phyloP scores from a whole-genome alignment of 2,329 filamentous ascomycete species.

The Metarhizium guizhouense region DNA sequence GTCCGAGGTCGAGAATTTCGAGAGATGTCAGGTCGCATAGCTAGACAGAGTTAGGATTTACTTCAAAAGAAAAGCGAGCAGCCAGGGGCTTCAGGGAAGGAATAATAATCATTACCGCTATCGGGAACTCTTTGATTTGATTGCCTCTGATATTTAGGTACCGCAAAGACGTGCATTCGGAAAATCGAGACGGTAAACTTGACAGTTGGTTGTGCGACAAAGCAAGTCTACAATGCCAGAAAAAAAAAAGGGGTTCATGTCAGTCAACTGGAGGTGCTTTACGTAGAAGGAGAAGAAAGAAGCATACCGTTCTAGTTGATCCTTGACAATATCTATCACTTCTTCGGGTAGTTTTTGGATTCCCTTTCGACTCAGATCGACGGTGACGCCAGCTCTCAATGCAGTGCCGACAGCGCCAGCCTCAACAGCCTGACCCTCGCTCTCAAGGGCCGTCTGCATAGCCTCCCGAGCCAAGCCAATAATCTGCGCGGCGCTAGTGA shows the following conservation, averaged over 20 bases:
- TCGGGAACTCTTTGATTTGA: constrained; percentile 53
- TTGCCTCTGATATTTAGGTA: constrained; percentile 78
- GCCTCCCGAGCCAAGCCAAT: constrained; percentile 57
- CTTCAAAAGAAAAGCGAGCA: constrained; percentile 4
- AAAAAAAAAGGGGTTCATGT: background rate
- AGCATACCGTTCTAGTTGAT: constrained; percentile 61
- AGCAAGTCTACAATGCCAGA: constrained; percentile 48
- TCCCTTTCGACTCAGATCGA: constrained; percentile 68
- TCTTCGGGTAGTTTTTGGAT: constrained; percentile 65
- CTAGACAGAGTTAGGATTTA: constrained; percentile 34
- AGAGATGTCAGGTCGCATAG: constrained; percentile 78
- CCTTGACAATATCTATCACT: constrained; percentile 65
- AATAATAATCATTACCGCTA: constrained; percentile 34
- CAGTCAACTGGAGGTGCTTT: background rate
- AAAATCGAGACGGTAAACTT: constrained; percentile 60
- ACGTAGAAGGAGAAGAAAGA: background rate
- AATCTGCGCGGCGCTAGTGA: constrained; percentile 51
- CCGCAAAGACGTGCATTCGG: constrained; percentile 67
- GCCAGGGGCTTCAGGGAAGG: background rate
- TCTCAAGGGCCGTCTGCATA: constrained; percentile 57
- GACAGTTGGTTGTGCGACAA: constrained; percentile 72
- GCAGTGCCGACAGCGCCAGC: constrained; percentile 49
- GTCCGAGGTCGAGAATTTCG: constrained; percentile 86
- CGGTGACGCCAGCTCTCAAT: constrained; percentile 63
- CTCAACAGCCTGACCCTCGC: constrained; percentile 55